Evolutionary conservation across 2,329 filamentous ascomycete species (phyloP), one percentile per base, ranked within the genome.

Genomic region (Pezicula neosporulosa): DNA sequence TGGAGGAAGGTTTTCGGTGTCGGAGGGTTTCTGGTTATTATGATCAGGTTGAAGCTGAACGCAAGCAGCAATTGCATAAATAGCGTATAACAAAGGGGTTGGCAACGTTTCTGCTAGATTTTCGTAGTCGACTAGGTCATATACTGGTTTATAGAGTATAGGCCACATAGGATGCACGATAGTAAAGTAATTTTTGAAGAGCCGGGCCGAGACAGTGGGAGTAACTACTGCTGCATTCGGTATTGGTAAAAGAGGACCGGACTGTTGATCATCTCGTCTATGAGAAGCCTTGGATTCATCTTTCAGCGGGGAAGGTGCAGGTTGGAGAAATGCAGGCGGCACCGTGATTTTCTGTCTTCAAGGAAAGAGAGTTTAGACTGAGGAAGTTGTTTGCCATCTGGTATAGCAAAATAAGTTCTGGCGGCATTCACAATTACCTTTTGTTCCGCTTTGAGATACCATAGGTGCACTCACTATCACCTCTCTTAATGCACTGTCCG

Each of bases 131-230:
- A 18, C 6, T 6, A 28, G 6, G 16, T 47, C 28, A n/a, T 47
- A 47, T 2, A 36, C 2, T 33, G 44, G 44, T 16, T 47, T 47
- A 18, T 47, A 47, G 7, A 47, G 8, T 9, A 47, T n/a, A 13
- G 44, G 44, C 44, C 44, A 47, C n/a, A 47, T 47, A 8, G 44
- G 44, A 18, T 47, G 44, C 15, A 47, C 30, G 16, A 19, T 28
- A n/a, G 24, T 36, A n/a, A 47, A 47, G 24, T 33, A 47, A 12
- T 15, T 21, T 27, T 47, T 15, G 28, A 47, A 47, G 6, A 47
- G 28, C n/a, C 30, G 44, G 9, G 18, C 24, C 9, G 42, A 44
- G 28, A 30, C 24, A 6, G 42, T 44, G 13, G 24, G 24, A 21
- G 24, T 44, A 9, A 44, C 24, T 44, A n/a, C 15, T 7, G 16